A percentile compares a stretch with the other conserved stretches of the same genome.
These are phyloP conservation scores for Sonneratia alba DNA, from an alignment of 345 rosid genomes.

Conservation along the genomic window DNA sequence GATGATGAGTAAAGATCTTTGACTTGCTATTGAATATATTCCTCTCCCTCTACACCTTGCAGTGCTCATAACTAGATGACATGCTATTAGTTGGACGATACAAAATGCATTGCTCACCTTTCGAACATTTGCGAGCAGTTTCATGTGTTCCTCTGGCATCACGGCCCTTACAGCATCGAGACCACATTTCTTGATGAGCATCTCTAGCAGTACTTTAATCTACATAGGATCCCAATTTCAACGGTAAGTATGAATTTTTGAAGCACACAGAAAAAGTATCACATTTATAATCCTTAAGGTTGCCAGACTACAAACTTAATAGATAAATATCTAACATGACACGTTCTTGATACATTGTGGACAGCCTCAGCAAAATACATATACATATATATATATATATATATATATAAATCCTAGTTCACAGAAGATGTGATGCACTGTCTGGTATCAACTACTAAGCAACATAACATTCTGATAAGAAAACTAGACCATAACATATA, in stretches of 20 bases:
- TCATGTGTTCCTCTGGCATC: conserved; percentile 96
- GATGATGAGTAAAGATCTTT: not conserved
- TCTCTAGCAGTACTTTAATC: conserved; percentile 90
- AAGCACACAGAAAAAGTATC: not conserved
- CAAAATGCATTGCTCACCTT: conserved; percentile 41
- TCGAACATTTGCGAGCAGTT: conserved; percentile 81
- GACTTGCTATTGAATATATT: not conserved
- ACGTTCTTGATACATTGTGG: not conserved
- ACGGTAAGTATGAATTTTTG: not conserved
- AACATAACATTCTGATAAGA: not conserved
- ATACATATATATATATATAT: too few species aligned
- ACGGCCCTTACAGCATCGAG: conserved; percentile 86
- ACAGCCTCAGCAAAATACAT: not conserved
- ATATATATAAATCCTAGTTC: not conserved
- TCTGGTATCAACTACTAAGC: not conserved
- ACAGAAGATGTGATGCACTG: not conserved
- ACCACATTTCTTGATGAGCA: conserved; percentile 94
- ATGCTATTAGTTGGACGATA: not conserved
- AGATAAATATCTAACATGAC: not conserved
- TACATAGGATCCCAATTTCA: conserved; percentile 9
- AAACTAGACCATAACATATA: not conserved
- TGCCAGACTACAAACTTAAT: not conserved
- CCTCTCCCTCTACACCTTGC: not conserved
- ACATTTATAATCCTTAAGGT: not conserved
- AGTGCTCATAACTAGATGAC: not conserved